Percentiles rank a stretch among this genome's conserved stretches.
These are phyloP conservation scores for Malassezia arunalokei DNA, from an alignment of 1,284 basidiomycete species.

Conservation along the genomic window DNA sequence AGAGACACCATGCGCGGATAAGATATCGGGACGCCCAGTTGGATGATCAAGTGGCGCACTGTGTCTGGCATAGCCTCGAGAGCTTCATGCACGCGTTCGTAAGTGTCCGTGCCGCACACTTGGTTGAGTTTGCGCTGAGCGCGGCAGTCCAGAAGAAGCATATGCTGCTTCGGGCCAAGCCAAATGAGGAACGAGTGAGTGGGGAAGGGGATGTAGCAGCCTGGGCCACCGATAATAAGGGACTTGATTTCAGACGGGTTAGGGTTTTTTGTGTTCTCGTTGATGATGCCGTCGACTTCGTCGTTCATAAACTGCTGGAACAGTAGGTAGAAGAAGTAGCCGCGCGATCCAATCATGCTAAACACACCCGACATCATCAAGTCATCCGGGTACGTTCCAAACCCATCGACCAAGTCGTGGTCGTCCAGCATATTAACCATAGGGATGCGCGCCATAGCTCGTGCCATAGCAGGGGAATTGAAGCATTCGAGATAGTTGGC, in stretches of 20 bases:
- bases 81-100: slow-evolving; percentile 29
- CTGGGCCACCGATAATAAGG: slow-evolving; percentile 34
- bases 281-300: slow-evolving; percentile 27
- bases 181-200: slow-evolving; percentile 37
- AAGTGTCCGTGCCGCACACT: slow-evolving; percentile 34
- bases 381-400: slow-evolving; percentile 57
- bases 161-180: slow-evolving; percentile 41
- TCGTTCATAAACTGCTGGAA: slow-evolving; percentile 43
- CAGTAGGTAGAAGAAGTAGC: slow-evolving; percentile 42
- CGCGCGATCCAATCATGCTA: slow-evolving; percentile 31
- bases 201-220: slow-evolving; percentile 36
- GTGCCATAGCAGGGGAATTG: slow-evolving; percentile 76
- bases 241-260: slow-evolving; percentile 17
- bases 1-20: slow-evolving; percentile 45
- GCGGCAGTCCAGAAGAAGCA: slow-evolving; percentile 40
- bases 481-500: slow-evolving; percentile 54
- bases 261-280: slow-evolving; percentile 19
- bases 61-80: slow-evolving; percentile 26
- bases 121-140: slow-evolving; percentile 41
- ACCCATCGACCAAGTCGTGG: slow-evolving; percentile 71
- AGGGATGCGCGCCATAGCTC: slow-evolving; percentile 68
- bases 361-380: slow-evolving; percentile 38
- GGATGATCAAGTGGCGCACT: slow-evolving; percentile 41
- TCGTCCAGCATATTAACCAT: slow-evolving; percentile 62
- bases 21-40: slow-evolving; percentile 44